Evolutionary conservation across 495 filamentous ascomycete species (phyloP), one percentile per base, ranked within the genome.

Genomic region (Penicillium steckii): DNA sequence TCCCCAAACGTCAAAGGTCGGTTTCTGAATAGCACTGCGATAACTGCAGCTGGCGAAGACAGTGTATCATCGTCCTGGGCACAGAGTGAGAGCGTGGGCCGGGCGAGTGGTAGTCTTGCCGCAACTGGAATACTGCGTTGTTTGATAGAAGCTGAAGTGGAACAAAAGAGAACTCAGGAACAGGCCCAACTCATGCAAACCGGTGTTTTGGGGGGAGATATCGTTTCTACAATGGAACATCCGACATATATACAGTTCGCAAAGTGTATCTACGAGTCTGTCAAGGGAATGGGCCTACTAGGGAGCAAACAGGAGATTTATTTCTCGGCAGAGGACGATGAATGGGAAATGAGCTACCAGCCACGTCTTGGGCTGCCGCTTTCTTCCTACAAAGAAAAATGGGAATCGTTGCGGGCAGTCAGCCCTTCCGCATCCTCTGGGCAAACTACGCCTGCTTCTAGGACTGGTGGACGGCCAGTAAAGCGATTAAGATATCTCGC

Each of bases 311-410:
- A 30, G n/a, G 9, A 30, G 3, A 30, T 30, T 10, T 30, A 30
- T 13, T 13, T 30, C 8, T 30, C 27, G 8, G 3, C 8, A 2
- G 8, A 30, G 27, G 4, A 30, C 27, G 27, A 30, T 13, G 27
- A 30, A 30, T 30, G 27, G 52, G 56, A 50, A 49, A 50, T 45
- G 8, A 48, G 48, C 19, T 50, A 33, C 43, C 32, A n/a, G 19
- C 4, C 8, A 24, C 52, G 46, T n/a, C 46, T 43, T 30, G 52
- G 52, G 2, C 24, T 55, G 18, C 52, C 52, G 6, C 44, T 55
- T 21, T 3, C n/a, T 8, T 27, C 33, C 29, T 55, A 35, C 13
- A 50, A 55, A 41, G 33, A 8, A 18, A 44, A 44, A 27, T 44
- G 42, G 42, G 8, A 44, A n/a, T 19, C 42, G 7, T 26, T 44